A percentile compares a stretch with the other conserved stretches of the same genome.
Conservation (phyloP, 148 eudicot species). For the Heliosperma pusillum region DNA sequence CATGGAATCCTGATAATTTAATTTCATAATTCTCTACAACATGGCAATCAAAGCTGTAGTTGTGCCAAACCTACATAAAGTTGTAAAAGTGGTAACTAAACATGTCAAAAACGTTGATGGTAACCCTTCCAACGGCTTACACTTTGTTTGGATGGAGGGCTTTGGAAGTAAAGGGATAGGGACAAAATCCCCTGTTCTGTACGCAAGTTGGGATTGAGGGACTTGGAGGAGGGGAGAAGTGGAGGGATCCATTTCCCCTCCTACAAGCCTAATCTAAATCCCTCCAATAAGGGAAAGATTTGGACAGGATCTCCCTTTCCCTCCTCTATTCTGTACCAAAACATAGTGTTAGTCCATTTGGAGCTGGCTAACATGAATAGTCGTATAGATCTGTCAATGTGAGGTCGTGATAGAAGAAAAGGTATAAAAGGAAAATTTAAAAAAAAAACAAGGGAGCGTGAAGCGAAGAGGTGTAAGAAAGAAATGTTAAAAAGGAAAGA, state of each 20-base stretch:
- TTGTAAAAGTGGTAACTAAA: slow-evolving; percentile 12
- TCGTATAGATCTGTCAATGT: background rate
- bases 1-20: slow-evolving; percentile 79
- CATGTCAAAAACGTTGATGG: slow-evolving; percentile 5
- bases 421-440: background rate
- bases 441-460: background rate
- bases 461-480: background rate
- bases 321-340: background rate
- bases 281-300: background rate
- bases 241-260: background rate
- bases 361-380: background rate
- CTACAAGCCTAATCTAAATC: background rate
- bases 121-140: background rate
- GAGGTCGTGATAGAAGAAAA: background rate
- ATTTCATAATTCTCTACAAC: slow-evolving; percentile 81
- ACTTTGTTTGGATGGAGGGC: background rate
- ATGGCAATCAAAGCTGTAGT: slow-evolving; percentile 96
- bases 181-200: background rate
- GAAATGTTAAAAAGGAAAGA: background rate
- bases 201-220: background rate
- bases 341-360: background rate
- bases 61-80: slow-evolving; percentile 91
- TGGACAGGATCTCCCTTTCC: background rate
- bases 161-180: background rate
- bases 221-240: background rate